Conservation (phyloP, 495 filamentous ascomycete genomes). For the Aspergillus taichungensis region DNA sequence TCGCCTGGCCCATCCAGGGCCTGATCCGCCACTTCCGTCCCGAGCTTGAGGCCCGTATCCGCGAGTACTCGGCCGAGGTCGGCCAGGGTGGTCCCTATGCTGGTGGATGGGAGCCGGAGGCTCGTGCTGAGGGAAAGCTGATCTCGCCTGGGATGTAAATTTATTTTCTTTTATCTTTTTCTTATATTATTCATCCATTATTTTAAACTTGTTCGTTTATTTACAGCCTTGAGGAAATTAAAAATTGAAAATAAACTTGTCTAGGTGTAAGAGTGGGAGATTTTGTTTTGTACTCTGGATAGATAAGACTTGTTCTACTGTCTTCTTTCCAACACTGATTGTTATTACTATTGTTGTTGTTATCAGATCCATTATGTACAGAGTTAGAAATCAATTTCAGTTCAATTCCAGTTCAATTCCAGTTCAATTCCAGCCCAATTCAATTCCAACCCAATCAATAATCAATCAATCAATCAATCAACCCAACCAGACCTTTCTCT, state of each 20-base stretch:
- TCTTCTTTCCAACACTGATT: no score
- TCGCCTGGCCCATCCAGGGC: constrained; percentile 97
- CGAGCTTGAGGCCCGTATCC: constrained; percentile 83
- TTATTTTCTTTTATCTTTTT: constrained; percentile 2
- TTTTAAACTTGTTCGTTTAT: neutral
- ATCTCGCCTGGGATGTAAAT: constrained; percentile 68
- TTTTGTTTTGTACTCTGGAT: no score
- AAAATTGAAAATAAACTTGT: neutral
- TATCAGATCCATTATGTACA: no score
- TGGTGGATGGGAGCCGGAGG: constrained; percentile 79
- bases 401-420: no score
- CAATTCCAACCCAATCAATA: no score
- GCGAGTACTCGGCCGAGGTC: constrained; percentile 56
- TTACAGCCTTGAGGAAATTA: no score
- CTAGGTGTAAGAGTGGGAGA: neutral
- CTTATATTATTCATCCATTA: neutral
- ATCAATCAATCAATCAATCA: no score
- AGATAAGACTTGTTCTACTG: no score
- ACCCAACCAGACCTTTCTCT: no score
- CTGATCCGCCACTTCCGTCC: constrained; percentile 96
- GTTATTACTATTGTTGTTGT: no score
- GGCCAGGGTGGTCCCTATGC: constrained; percentile 63
- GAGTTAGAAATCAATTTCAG: no score
- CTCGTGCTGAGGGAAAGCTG: constrained; percentile 67
- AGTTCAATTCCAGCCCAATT: no score